Evolutionary conservation across 2,329 filamentous ascomycete genomes (phyloP), one percentile per base, ranked within the genome.

Genomic region (Hypoxylon sp.): DNA sequence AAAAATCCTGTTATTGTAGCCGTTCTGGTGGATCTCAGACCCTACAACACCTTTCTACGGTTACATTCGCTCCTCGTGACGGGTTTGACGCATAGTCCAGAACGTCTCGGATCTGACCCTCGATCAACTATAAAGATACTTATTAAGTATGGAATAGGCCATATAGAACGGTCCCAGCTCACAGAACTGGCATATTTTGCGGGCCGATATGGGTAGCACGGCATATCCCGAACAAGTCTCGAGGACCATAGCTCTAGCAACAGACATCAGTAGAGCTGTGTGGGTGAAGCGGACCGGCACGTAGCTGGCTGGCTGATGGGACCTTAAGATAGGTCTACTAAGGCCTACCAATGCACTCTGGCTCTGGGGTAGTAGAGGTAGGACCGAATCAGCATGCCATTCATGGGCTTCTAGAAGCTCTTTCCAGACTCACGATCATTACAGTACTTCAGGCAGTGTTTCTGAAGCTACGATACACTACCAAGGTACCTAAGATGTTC

Each of bases 201-300:
- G 53, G 56, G 11, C 56, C 53, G 57, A 63, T 63, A 51, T 53
- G 37, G 38, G 52, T 49, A 23, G 24, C 48, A 48, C 15, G 38
- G 48, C 45, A 18, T 31, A 41, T 51, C 33, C 27, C 23, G 18
- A 48, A 17, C 27, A 11, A n/a, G 31, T 35, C 31, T 35, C 5
- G 43, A 24, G 20, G 53, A 42, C 18, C 24, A 42, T 24, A 17
- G 21, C 33, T 23, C 23, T 23, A 46, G 17, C 27, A 18, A 46
- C 23, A 35, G 23, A 13, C 42, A 31, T 10, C 37, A 53, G 47
- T 20, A 48, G 43, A 47, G 43, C 38, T 15, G 43, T 60, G 46
- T 35, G 27, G 43, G 33, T 31, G 21, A 27, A 31, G 24, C 18
- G 15, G 13, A 15, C n/a, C n/a, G n/a, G n/a, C n/a, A n/a, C n/a